Conservation (phyloP, 225 moss, liverwort and hornwort species). For the Lunularia cruciata region DNA sequence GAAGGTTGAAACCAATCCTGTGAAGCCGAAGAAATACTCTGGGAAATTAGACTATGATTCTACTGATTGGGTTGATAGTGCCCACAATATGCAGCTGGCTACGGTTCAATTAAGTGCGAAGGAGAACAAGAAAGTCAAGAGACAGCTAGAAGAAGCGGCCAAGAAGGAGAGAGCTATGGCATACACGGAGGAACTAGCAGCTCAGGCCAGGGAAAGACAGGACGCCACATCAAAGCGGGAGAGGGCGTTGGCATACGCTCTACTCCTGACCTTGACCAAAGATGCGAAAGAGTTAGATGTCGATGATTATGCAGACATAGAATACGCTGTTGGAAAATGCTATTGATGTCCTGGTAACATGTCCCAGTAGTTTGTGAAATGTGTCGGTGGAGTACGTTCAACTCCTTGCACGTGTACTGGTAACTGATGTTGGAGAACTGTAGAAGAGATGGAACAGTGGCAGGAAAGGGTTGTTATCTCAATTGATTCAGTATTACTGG, state of each 20-base stretch:
- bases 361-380: no score
- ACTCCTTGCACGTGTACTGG: no score
- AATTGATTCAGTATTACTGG: background rate
- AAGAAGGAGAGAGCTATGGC: slow-evolving; percentile 4
- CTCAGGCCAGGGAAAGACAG: slow-evolving; percentile 3
- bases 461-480: background rate
- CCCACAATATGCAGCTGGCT: background rate
- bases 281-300: background rate
- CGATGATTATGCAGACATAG: slow-evolving; percentile 6
- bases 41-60: background rate
- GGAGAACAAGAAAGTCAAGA: background rate
- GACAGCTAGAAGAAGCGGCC: slow-evolving; percentile 1
- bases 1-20: background rate
- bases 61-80: background rate
- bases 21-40: background rate
- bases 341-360: background rate
- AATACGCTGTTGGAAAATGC: background rate
- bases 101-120: background rate
- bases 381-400: no score
- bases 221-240: slow-evolving; percentile 15
- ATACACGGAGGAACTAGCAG: background rate
- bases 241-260: slow-evolving; percentile 16
- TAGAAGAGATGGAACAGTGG: background rate
- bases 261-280: slow-evolving; percentile 11
- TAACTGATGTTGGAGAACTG: no score